Conservation (phyloP, 73 alveolate genomes). For the Paramecium bursaria region DNA sequence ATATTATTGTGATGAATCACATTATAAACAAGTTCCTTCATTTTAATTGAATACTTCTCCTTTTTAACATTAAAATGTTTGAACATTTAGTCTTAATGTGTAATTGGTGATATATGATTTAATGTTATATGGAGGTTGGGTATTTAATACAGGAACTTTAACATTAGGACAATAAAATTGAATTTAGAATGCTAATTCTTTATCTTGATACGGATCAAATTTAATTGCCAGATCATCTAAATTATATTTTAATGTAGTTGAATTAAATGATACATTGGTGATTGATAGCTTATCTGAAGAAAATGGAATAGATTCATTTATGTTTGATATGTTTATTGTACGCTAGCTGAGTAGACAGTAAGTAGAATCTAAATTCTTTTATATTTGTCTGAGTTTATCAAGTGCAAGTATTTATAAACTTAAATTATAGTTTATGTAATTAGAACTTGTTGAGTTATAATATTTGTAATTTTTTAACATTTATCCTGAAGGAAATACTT, state of each 20-base stretch:
- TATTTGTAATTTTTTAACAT: too few species aligned
- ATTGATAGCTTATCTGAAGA: neutral
- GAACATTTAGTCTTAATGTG: slow-evolving; percentile 11
- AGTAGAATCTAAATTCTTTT: neutral
- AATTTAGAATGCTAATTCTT: neutral
- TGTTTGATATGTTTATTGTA: neutral
- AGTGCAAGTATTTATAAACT: slow-evolving; percentile 20
- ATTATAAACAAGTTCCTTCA: slow-evolving; percentile 36
- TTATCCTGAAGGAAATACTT: too few species aligned
- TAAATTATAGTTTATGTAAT: neutral
- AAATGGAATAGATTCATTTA: neutral
- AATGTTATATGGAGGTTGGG: slow-evolving; percentile 17
- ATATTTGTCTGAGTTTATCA: neutral
- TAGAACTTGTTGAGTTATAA: too few species aligned
- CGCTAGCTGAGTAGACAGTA: neutral
- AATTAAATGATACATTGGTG: neutral
- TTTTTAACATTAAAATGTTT: slow-evolving; percentile 16
- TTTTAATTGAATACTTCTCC: neutral
- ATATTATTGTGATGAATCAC: slow-evolving; percentile 21
- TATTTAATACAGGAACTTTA: neutral
- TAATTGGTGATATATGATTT: neutral
- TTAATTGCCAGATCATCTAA: slow-evolving; percentile 12
- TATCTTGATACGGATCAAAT: slow-evolving; percentile 32
- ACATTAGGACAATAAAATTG: neutral
- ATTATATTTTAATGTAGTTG: neutral